Base-by-base conservation (phyloP, 1,139 yeast species). In the Geotrichum candidum region DNA sequence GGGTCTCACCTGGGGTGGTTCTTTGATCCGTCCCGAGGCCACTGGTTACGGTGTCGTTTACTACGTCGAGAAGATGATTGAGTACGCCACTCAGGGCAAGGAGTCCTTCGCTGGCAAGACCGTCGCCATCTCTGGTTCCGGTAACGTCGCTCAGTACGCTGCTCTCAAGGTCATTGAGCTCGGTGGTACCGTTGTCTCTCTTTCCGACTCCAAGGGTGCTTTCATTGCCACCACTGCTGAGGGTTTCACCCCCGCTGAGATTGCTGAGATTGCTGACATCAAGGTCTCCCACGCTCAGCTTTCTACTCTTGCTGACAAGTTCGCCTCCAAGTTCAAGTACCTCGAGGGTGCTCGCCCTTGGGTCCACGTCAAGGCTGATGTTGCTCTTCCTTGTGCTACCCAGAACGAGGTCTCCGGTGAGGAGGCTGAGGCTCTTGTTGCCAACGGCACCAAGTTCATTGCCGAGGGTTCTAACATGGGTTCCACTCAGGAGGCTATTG, bases 381-480 rank as follows among this genome's bases (percentile, higher is more conserved):
- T 94, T 78, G 99, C 98, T 63, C 84, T 94, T 75, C 99, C 99
- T 76, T 90, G 90, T 79, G 99, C 99, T 67, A 94, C 99, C 67
- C 98, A 94, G 82, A 94, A 94, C 79, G 99, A 94, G 83, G 92
- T 94, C 69, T 86, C 95, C 70, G 97, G 94, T 73, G 96, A 87
- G 68, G 99, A 94, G 83, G 99, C 99, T 68, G 86, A 88, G 82
- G 91, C 92, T 72, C 85, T 94, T 75, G 86, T 92, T 69, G 92
- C 88, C 70, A 88, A 94, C 69, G 98, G 98, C 73, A 86, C 88
- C 79, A 88, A 88, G 80, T 92, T 78, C 82, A 85, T 94, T 74
- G 98, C 99, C 72, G 99, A 94, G 84, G 99, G 99, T 76, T 94
- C 98, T 74, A 94, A 94, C 82, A 94, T 94, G 99, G 98, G 99